Evolutionary conservation across 164 flowering plant genomes (phyloP), one percentile per base, ranked within the genome.

Genomic region (Magnolia officinalis): DNA sequence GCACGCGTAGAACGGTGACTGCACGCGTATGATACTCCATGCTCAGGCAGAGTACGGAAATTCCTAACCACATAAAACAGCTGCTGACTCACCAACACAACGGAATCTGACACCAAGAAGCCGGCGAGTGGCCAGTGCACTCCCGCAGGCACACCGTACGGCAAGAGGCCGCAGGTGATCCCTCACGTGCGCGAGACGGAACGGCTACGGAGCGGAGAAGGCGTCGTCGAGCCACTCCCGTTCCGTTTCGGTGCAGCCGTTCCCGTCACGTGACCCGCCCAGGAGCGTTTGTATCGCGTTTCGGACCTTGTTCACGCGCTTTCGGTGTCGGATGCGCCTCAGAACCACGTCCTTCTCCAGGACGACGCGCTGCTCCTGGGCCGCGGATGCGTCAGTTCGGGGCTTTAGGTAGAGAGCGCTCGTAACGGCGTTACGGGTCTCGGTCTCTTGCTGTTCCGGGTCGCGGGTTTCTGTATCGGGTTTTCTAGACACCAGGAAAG

Each of bases 271-370:
- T 1, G 81, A 55, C 23, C 70, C 63, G 23, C 61, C 37, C 16
- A 81, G 49, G 4, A 84, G 59, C 8, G 77, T 29, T 67, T 77
- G 80, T 29, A 83, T 51, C 58, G 75, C 80, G 24, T 67, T 80
- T 50, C 64, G 75, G 74, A 88, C 67, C 76, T 81, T 88, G 81
- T 75, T 83, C 14, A 85, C 70, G 58, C 84, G 51, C 77, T 83
- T 89, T 72, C 85, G 89, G 50, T 87, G 87, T 6, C 93, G 89
- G 67, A 90, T 87, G 0, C 94, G 87, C 75, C 87, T 76, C 37
- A 92, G 91, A 11, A 92, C 89, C 9, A 66, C 85, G 9, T 86
- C 88, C 81, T 80, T 92, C 79, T 87, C 89, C 16, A 90, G 80
- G 1, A 83, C n/a, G 14, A 11, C 59, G 8, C 16, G 37, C 67